Base-by-base conservation (phyloP, 2,329 filamentous ascomycete species). In the Paramyrothecium sp. region DNA sequence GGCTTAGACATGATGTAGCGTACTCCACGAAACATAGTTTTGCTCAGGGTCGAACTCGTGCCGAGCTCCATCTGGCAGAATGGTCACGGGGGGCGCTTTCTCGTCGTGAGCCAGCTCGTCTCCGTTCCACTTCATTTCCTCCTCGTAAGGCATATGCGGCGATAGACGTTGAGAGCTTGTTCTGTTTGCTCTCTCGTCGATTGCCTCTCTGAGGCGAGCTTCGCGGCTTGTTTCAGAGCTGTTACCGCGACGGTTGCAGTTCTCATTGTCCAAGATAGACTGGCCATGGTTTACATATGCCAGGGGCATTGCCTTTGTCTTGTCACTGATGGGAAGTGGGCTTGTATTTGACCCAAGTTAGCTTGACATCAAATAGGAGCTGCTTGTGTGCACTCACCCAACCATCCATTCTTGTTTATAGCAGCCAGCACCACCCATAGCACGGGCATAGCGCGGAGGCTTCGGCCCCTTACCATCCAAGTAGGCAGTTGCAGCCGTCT, bases 131-230 rank as follows among this genome's bases (percentile, higher is more conserved):
- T 33, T 22, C 49, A 51, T 51, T 23, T 51, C 23, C 19, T 51
- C 49, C 8, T 51, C 49, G 19, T 51, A 51, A 19, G 73, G 61
- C 79, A 75, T 0, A 76, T 78, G 3, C 67, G 58, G 0, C 74
- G 71, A 79, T 79, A 82, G 49, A 68, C 64, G 2, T 81, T 81
- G 47, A 77, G 78, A 7, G 67, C 64, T 53, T 76, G n/a, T 44
- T 44, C n/a, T 12, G 13, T 44, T 44, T 16, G 5, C 7, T 16
- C n/a, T 16, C 13, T 44, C 13, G 38, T 44, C 13, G 38, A 7
- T 7, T 44, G 38, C 38, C 7, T 44, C 38, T 5, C 13, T 44
- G 38, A 17, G 38, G 38, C 38, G 38, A 30, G 38, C n/a, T 7
- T 44, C 38, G 13, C n/a, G 13, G 38, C 13, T 38, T 38, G 38